A percentile compares a stretch with the other conserved stretches of the same genome.
These are phyloP conservation scores for Aurinia saxatilis DNA, from an alignment of 345 rosid genomes.

Conservation along the genomic window DNA sequence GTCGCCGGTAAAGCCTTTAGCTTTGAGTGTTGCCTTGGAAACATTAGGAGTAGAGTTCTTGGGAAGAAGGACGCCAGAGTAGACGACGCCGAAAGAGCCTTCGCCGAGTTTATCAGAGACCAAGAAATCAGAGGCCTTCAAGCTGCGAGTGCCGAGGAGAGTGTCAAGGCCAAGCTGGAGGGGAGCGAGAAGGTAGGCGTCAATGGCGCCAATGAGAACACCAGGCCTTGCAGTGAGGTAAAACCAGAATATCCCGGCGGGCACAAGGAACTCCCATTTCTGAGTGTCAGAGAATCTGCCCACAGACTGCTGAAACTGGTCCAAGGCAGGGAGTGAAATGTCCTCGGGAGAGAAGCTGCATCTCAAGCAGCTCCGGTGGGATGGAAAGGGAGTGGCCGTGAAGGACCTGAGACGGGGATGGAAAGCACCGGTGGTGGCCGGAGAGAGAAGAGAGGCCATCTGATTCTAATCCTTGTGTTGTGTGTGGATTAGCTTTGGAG, in stretches of 20 bases:
- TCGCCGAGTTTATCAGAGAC: constrained; percentile 76
- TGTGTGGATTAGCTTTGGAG: too few relatives aligned
- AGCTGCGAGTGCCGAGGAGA: constrained; percentile 56
- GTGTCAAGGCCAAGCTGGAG: constrained; percentile 62
- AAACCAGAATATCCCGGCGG: constrained; percentile 62
- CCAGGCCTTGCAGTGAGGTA: constrained; percentile 93
- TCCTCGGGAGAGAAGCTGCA: constrained; percentile 33
- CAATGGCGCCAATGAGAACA: constrained; percentile 84
- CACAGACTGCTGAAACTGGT: constrained; percentile 37
- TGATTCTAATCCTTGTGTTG: too few relatives aligned
- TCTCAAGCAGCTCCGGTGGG: constrained; percentile 27
- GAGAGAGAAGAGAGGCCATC: constrained; percentile 59
- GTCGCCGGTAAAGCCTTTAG: constrained; percentile 31
- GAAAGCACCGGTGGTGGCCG: constrained; percentile 30
- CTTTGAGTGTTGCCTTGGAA: constrained; percentile 40
- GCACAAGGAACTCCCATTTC: constrained; percentile 51
- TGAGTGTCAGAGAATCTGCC: constrained; percentile 45
- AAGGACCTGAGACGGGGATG: constrained; percentile 23
- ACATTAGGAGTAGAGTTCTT: constrained; percentile 31
- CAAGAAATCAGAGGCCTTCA: constrained; percentile 65
- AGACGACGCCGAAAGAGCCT: constrained; percentile 91
- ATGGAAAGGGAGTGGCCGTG: constrained; percentile 24
- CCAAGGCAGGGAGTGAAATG: constrained; percentile 38
- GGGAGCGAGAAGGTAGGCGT: constrained; percentile 80
- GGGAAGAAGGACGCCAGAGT: constrained; percentile 70